phyloP scores from a whole-genome alignment of 2,329 filamentous ascomycete species.

The Tympanopsis confertula region DNA sequence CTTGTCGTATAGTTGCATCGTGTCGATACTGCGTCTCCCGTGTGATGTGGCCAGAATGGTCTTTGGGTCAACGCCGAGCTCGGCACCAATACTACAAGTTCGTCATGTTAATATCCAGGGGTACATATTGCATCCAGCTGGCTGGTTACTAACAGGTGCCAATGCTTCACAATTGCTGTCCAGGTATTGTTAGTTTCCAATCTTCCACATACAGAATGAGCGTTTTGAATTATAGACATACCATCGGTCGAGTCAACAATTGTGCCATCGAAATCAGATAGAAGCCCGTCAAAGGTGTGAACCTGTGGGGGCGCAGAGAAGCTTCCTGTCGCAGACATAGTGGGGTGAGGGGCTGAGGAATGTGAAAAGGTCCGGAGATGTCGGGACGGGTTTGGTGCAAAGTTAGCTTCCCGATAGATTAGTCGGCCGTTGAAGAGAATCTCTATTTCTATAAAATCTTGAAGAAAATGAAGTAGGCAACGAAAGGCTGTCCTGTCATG shows the following conservation, averaged over 20 bases:
- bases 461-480: too few species aligned
- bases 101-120: too few species aligned
- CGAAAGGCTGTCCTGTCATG: too few species aligned
- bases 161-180: constrained; percentile 1
- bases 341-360: too few species aligned
- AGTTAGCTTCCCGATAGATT: too few species aligned
- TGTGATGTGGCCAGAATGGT: constrained; percentile 2
- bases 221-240: neutral
- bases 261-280: constrained; percentile 4
- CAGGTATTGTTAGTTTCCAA: neutral
- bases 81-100: neutral
- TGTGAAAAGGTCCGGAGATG: too few species aligned
- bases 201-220: neutral
- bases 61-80: constrained; percentile 2
- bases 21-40: constrained; percentile 2
- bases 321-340: too few species aligned
- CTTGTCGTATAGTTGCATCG: constrained; percentile 1
- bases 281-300: constrained; percentile 2
- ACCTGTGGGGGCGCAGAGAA: neutral
- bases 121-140: too few species aligned
- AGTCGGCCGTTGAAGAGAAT: too few species aligned
- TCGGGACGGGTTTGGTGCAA: too few species aligned
- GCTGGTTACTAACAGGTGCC: neutral
- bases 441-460: too few species aligned
- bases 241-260: constrained; percentile 3